Base-by-base conservation (phyloP, 164 flowering plant genomes). In the Sedum album region DNA sequence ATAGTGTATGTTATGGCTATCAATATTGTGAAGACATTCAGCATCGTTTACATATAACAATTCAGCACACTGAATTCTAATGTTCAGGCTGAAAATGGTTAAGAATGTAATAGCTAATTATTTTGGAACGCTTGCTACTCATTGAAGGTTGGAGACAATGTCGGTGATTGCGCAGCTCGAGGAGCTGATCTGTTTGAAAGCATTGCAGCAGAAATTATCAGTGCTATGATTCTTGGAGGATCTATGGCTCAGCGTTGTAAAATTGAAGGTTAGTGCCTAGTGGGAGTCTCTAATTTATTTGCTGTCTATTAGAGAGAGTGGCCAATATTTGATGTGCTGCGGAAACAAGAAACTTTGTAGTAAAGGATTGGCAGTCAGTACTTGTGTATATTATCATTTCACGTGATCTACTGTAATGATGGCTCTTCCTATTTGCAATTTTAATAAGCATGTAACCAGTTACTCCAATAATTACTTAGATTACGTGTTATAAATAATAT, bases 161-260 rank as follows among this genome's bases (percentile, higher is more conserved):
- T 93, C 46, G 97, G 97, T 74, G 97, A 90, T 73, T 93, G 96
- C 86, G 97, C 98, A 9, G 97, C 98, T 68, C 81, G 98, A 71
- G 98, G 98, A 76, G 98, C 98, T 46, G n/a, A n/a, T n/a, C n/a
- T n/a, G n/a, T n/a, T n/a, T n/a, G n/a, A n/a, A n/a, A n/a, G n/a
- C n/a, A n/a, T n/a, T n/a, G n/a, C n/a, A n/a, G n/a, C n/a, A n/a
- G n/a, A n/a, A n/a, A n/a, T n/a, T n/a, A n/a, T n/a, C 61, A 93
- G 98, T 81, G 98, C 98, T 41, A 93, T 93, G 98, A 90, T 93
- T 70, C 91, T 93, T 66, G 98, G 98, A 39, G 98, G 92, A 70
- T 80, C 98, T 73, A 93, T 93, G 98, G 98, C 94, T 67, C 72
- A 85, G 48, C 86, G 85, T n/a, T 93, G 98, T 77, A 93, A 93